Evolutionary conservation across 192 early-diverging fungal species (phyloP).

Genomic region (Coemansia sp.): DNA sequence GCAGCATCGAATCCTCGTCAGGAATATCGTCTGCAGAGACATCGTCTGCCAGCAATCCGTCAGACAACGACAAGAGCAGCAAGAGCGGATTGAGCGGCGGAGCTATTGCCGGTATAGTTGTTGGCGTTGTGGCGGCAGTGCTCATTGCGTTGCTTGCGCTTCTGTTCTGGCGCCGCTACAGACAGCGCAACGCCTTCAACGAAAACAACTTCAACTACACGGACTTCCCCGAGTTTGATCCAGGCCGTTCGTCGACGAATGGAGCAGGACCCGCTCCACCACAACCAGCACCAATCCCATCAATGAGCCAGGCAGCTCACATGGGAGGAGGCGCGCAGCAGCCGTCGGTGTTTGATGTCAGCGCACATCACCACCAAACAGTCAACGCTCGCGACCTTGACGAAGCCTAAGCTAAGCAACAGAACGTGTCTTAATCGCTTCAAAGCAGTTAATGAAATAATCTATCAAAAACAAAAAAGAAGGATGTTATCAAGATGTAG

Average conservation of each 20-base stretch:
- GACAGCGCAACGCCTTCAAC: constrained; percentile 26
- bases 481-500: too few species aligned
- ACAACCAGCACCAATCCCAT: neutral
- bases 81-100: constrained; percentile 33
- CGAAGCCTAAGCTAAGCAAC: constrained; percentile 17
- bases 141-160: constrained; percentile 17
- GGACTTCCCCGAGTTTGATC: constrained; percentile 54
- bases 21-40: neutral
- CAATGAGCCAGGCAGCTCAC: constrained; percentile 5
- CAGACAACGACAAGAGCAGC: neutral
- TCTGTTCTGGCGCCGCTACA: constrained; percentile 40
- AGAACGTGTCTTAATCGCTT: neutral
- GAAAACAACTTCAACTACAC: constrained; percentile 44
- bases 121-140: constrained; percentile 20
- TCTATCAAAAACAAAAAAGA: too few species aligned
- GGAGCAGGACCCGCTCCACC: neutral
- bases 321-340: neutral
- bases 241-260: constrained; percentile 7
- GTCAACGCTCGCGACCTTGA: constrained; percentile 45
- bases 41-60: neutral
- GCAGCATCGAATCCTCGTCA: neutral
- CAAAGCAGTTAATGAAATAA: neutral
- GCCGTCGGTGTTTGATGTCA: constrained; percentile 30
- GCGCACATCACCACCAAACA: constrained; percentile 29
- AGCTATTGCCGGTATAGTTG: constrained; percentile 43